Base-by-base conservation (phyloP, 192 early-diverging fungal genomes). In the Umbelopsis sp. region DNA sequence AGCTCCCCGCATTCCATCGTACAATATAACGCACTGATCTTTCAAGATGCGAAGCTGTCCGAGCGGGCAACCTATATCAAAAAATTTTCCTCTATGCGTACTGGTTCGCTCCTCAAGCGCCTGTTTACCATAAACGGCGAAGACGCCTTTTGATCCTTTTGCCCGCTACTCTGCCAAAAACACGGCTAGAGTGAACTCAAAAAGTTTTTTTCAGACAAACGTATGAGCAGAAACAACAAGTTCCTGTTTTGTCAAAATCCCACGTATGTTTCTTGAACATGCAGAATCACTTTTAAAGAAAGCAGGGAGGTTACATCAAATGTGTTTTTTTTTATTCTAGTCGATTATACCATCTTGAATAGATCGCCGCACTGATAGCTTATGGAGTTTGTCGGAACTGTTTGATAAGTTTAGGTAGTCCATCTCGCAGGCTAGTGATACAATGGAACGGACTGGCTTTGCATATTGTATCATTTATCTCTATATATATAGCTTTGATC, bases 11-110 rank as follows among this genome's bases (percentile, higher is more conserved):
- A 35, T 33, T 33, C 23, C 33, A 61, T 11, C 11, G 25, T n/a
- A 27, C 27, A 61, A 61, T 35, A 61, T 35, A 61, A 61, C 55
- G 55, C 55, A 61, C 55, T 35, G 55, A 61, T 61, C 27, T 25
- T 27, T 33, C 37, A 35, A 61, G 55, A 61, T 61, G 55, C 55
- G 55, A 61, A 35, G 55, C 55, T 35, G 30, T 61, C 55, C 55
- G 55, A 61, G 55, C 55, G 55, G 55, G 55, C 27, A 35, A 61
- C 55, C 27, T 61, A 61, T 18, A 61, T 13, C 13, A 27, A 35
- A 35, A 35, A 11, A 16, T 35, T 61, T 22, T 25, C 37, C 37
- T 41, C 55, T 35, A 52, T 20, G 51, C 21, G 21, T 52, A 23
- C 51, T 25, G 51, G 51, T n/a, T 61, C 16, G 10, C 30, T 25